phyloP scores from a whole-genome alignment of 75 land plant species.

The Sequoia sempervirens region DNA sequence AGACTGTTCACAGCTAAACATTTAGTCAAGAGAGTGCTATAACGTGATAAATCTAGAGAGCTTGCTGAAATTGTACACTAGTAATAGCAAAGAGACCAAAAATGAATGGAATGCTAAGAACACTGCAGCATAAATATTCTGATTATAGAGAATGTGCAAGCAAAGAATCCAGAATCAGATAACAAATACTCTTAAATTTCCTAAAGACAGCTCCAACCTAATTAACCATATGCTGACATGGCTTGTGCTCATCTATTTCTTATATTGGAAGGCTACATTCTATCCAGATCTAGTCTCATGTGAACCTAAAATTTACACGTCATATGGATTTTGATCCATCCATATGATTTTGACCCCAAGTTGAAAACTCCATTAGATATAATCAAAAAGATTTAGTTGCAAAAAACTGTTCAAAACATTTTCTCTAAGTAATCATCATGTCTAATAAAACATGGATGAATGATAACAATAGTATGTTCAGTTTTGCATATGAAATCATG shows the following conservation, averaged over 20 bases:
- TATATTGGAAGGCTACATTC: background rate
- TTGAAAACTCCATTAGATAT: background rate
- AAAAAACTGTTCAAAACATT: background rate
- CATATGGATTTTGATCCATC: background rate
- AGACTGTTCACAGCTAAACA: background rate
- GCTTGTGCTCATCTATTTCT: background rate
- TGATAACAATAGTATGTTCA: background rate
- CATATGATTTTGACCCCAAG: background rate
- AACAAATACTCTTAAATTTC: background rate
- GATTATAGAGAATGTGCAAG: background rate
- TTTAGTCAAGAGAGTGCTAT: background rate
- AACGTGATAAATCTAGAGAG: background rate
- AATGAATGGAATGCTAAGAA: background rate
- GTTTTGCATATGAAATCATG: background rate
- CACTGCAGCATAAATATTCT: background rate
- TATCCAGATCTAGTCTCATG: background rate
- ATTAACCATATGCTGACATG: background rate
- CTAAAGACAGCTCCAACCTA: background rate
- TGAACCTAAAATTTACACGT: background rate
- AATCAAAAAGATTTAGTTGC: background rate
- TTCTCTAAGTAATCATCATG: background rate
- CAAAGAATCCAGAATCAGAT: background rate
- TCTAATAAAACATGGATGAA: background rate
- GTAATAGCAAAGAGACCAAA: background rate
- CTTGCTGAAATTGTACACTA: background rate